phyloP scores from a whole-genome alignment of 306 rosid genomes.

The Lablab purpureus region DNA sequence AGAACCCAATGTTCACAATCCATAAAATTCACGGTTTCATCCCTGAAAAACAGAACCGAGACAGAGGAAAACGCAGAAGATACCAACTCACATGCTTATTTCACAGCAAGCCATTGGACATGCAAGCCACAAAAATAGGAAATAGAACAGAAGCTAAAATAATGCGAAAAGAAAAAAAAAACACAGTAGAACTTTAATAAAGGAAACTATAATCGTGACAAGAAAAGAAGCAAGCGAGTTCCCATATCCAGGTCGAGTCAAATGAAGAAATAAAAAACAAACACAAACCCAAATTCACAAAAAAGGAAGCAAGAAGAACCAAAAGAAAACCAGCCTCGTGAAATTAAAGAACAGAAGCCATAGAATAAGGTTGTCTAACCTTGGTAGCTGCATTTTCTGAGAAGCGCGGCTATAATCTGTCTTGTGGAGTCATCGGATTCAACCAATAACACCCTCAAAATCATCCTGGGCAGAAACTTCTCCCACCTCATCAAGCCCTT shows the following conservation, averaged over 20 bases:
- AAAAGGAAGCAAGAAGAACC: not conserved
- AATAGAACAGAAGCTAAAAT: not conserved
- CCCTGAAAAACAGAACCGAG: not conserved
- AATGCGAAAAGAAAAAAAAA: not conserved
- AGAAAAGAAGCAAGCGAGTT: constrained; percentile 22
- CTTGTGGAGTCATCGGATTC: constrained; percentile 97
- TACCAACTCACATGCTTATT: not conserved
- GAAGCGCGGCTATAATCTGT: constrained; percentile 91
- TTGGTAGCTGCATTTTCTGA: constrained; percentile 90
- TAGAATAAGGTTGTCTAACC: constrained; percentile 46
- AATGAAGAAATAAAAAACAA: not conserved
- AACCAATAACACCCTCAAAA: constrained; percentile 77
- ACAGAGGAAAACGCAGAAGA: constrained; percentile 4
- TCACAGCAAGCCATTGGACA: constrained; percentile 4
- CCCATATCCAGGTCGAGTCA: not conserved
- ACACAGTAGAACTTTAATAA: not conserved
- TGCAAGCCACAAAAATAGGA: not conserved
- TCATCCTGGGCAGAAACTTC: constrained; percentile 72
- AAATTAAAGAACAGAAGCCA: constrained; percentile 8
- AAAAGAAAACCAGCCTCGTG: not conserved
- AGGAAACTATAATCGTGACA: not conserved
- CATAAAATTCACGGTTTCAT: constrained; percentile 36
- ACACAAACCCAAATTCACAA: not conserved
- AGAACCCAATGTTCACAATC: not conserved
- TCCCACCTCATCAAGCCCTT: constrained; percentile 80